phyloP scores from a whole-genome alignment of 495 filamentous ascomycete species.

The Penicillium salamii region DNA sequence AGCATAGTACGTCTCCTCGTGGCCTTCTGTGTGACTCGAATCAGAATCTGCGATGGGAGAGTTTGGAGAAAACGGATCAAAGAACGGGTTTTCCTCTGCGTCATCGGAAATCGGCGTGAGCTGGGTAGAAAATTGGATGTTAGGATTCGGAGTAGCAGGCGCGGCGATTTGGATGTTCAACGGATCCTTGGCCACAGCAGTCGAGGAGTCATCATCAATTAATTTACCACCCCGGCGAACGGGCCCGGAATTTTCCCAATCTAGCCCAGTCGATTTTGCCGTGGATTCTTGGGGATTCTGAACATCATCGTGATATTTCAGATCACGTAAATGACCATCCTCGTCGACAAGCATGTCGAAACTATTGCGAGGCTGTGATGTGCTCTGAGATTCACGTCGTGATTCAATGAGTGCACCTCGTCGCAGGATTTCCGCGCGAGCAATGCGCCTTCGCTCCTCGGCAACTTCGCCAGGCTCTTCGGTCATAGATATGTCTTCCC shows the following conservation, averaged over 20 bases:
- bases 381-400: constrained; percentile 24
- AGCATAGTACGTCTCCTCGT: constrained; percentile 31
- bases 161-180: constrained; percentile 34
- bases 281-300: constrained; percentile 8
- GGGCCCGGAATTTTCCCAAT: constrained; percentile 48
- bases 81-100: constrained; percentile 19
- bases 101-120: constrained; percentile 49
- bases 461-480: constrained; percentile 61
- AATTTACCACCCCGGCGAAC: constrained; percentile 55
- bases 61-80: constrained; percentile 20
- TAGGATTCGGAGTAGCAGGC: constrained; percentile 32
- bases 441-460: constrained; percentile 64
- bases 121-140: constrained; percentile 40
- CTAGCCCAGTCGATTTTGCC: constrained; percentile 46
- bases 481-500: constrained; percentile 50
- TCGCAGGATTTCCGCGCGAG: constrained; percentile 71
- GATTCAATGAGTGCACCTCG: constrained; percentile 48
- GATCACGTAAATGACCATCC: constrained; percentile 44
- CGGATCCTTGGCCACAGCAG: constrained; percentile 7
- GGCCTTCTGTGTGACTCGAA: constrained; percentile 32
- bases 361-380: constrained; percentile 26
- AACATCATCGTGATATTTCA: constrained; percentile 1
- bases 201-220: constrained; percentile 34
- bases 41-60: constrained; percentile 1
- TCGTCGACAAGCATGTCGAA: constrained; percentile 57